phyloP scores from a whole-genome alignment of 2,329 filamentous ascomycete species.

The Pseudogymnoascus sp. region DNA sequence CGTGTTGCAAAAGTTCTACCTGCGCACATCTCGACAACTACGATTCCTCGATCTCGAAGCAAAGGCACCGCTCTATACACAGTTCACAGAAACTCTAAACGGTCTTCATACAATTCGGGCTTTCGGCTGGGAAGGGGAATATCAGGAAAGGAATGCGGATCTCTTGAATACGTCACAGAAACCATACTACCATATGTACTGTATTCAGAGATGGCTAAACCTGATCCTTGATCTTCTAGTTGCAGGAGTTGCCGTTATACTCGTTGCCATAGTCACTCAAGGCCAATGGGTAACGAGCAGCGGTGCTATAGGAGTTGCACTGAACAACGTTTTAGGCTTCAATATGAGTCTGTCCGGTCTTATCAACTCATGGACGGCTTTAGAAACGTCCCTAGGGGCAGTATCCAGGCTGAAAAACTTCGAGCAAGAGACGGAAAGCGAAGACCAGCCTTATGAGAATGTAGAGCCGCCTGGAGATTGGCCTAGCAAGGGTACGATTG shows the following conservation, averaged over 20 bases:
- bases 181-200: slow-evolving; percentile 38
- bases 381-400: background rate
- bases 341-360: slow-evolving; percentile 14
- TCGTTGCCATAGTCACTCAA: slow-evolving; percentile 10
- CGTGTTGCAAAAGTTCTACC: slow-evolving; percentile 33
- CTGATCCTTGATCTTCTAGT: slow-evolving; percentile 32
- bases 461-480: slow-evolving; percentile 18
- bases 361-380: slow-evolving; percentile 10
- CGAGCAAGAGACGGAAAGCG: background rate
- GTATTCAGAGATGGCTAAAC: slow-evolving; percentile 38
- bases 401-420: background rate
- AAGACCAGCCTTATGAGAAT: background rate
- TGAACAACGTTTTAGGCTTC: slow-evolving; percentile 15
- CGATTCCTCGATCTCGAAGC: slow-evolving; percentile 38
- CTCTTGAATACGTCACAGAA: slow-evolving; percentile 24
- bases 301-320: slow-evolving; percentile 13
- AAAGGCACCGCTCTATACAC: slow-evolving; percentile 36
- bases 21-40: slow-evolving; percentile 39
- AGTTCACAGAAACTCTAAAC: slow-evolving; percentile 37
- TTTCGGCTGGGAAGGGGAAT: slow-evolving; percentile 34
- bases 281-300: slow-evolving; percentile 1
- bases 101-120: slow-evolving; percentile 38
- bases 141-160: background rate
- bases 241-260: slow-evolving; percentile 12
- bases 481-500: slow-evolving; percentile 25